phyloP scores from a whole-genome alignment of 1,284 basidiomycete genomes.

The Chalciporus piperatoides region DNA sequence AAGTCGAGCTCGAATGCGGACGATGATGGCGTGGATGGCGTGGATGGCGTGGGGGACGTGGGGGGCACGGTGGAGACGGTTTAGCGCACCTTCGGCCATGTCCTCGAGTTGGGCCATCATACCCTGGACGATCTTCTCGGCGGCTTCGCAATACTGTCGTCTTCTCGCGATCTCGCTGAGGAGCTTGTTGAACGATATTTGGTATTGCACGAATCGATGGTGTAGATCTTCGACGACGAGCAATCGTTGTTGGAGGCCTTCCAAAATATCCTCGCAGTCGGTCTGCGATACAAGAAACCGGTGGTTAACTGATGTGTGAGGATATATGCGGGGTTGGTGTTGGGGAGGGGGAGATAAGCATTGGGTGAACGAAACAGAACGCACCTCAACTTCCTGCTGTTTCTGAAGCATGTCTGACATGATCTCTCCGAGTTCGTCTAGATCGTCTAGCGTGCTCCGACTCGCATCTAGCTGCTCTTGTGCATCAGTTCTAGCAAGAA shows the following conservation, averaged over 20 bases:
- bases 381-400: conserved; percentile 64
- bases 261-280: conserved; percentile 52
- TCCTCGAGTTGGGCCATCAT: conserved; percentile 60
- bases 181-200: conserved; percentile 66
- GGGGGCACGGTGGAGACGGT: no score
- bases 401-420: conserved; percentile 71
- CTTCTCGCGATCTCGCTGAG: conserved; percentile 70
- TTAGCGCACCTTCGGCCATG: conserved; percentile 55
- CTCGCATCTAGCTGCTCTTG: conserved; percentile 49
- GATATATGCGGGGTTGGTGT: no score
- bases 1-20: no score
- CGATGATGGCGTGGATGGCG: no score
- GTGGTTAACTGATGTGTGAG: not conserved
- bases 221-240: conserved; percentile 59
- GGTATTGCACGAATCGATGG: conserved; percentile 60
- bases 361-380: conserved; percentile 4
- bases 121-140: conserved; percentile 58
- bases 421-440: conserved; percentile 72
- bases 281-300: conserved; percentile 32
- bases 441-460: conserved; percentile 49
- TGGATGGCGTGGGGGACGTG: no score
- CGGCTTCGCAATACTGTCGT: conserved; percentile 57
- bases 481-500: conserved; percentile 40
- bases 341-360: no score
- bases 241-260: conserved; percentile 56